phyloP scores from a whole-genome alignment of 345 rosid species.

The Gossypium turneri region DNA sequence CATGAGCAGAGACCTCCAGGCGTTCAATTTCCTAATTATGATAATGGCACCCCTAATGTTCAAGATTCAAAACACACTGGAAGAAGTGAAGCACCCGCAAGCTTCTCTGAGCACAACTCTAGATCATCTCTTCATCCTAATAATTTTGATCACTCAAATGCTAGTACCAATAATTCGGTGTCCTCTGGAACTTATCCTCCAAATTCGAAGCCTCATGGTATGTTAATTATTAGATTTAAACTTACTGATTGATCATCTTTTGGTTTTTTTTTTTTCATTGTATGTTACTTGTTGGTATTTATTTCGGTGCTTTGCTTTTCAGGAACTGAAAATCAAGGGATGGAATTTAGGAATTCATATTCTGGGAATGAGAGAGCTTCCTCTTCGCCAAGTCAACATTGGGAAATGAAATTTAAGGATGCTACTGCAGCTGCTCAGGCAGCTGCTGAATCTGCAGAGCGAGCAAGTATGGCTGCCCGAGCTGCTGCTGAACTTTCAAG shows the following conservation, averaged over 20 bases:
- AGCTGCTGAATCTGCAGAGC: constrained; percentile 97
- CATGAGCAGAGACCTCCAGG: constrained; percentile 29
- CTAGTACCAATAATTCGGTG: constrained; percentile 13
- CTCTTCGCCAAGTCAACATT: constrained; percentile 32
- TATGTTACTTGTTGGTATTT: constrained; percentile 3
- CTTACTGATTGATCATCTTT: not conserved
- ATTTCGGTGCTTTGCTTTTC: constrained; percentile 11
- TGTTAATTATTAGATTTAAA: constrained; percentile 14
- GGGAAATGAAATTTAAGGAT: constrained; percentile 76
- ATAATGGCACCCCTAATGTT: constrained; percentile 17
- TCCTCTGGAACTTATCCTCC: constrained; percentile 26
- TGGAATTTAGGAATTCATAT: constrained; percentile 38
- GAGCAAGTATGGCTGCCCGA: constrained; percentile 91
- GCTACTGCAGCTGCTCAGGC: constrained; percentile 89
- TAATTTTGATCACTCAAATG: constrained; percentile 26
- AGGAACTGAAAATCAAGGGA: constrained; percentile 41
- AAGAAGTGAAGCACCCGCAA: constrained; percentile 24
- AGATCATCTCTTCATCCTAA: constrained; percentile 36
- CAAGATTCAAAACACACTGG: constrained; percentile 31
- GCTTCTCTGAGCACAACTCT: constrained; percentile 27
- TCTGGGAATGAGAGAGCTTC: constrained; percentile 30
- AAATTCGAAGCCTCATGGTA: constrained; percentile 39
- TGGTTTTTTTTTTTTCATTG: not conserved
- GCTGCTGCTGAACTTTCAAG: constrained; percentile 92
- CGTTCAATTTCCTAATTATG: constrained; percentile 26